Percentiles rank a stretch among this genome's conserved stretches.
phyloP scores from a whole-genome alignment of 306 rosid species.

The Astragalus membranaceus region DNA sequence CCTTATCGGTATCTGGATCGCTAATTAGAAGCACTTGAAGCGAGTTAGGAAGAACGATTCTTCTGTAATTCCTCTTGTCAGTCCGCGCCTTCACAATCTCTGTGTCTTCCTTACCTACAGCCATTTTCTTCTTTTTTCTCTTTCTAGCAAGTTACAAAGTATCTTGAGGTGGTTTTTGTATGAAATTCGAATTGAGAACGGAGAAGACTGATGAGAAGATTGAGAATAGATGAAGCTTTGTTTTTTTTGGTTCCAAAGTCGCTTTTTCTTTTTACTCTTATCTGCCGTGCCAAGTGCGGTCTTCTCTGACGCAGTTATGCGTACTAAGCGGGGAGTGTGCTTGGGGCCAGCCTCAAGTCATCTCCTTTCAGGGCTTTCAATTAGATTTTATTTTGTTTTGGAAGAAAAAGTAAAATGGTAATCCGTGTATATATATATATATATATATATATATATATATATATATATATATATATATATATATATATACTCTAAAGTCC shows the following conservation, averaged over 20 bases:
- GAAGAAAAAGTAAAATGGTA: too few relatives aligned
- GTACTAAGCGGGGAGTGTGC: too few relatives aligned
- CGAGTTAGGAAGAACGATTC: constrained; percentile 64
- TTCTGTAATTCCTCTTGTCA: constrained; percentile 69
- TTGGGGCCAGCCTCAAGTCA: too few relatives aligned
- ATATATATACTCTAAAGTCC: too few relatives aligned
- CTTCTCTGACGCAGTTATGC: too few relatives aligned
- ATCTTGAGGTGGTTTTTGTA: background rate
- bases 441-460: too few relatives aligned
- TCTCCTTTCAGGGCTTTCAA: too few relatives aligned
- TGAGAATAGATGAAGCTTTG: background rate
- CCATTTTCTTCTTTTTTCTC: constrained; percentile 31
- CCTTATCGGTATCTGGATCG: constrained; percentile 95
- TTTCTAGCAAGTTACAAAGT: background rate
- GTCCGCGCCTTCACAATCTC: constrained; percentile 65
- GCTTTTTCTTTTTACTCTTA: background rate
- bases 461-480: too few relatives aligned
- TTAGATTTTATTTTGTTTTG: too few relatives aligned
- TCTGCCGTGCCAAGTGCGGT: background rate
- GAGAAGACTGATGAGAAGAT: background rate
- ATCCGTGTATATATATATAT: too few relatives aligned
- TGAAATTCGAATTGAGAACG: background rate
- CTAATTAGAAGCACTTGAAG: constrained; percentile 73
- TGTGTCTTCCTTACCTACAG: constrained; percentile 41
- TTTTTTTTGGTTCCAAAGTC: background rate